These are phyloP conservation scores for Ichthyophthirius multifiliis DNA, from an alignment of 169 alveolate species.

Conservation along the genomic window DNA sequence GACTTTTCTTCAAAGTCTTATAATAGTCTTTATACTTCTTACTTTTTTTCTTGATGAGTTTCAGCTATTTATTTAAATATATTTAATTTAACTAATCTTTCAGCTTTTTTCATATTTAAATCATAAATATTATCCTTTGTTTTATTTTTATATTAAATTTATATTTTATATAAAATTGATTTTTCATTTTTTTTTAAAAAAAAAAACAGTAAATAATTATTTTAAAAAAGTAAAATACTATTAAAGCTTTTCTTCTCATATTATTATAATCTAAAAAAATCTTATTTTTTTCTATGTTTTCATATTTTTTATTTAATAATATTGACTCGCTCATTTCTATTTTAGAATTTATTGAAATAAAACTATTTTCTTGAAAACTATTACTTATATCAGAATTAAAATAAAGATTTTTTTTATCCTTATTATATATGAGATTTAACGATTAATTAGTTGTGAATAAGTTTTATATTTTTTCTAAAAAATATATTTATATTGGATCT, in stretches of 20 bases:
- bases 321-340: background rate
- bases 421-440: background rate
- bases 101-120: background rate
- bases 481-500: constrained; percentile 17
- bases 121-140: background rate
- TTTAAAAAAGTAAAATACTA: too few species aligned
- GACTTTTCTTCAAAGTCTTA: background rate
- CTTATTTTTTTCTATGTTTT: too few species aligned
- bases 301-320: too few species aligned
- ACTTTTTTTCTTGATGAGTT: background rate
- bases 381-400: too few species aligned
- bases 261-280: too few species aligned
- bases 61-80: background rate
- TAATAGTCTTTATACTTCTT: background rate
- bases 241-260: too few species aligned
- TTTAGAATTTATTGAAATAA: too few species aligned
- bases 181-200: background rate
- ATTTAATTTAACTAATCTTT: background rate
- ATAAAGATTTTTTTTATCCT: too few species aligned
- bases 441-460: background rate
- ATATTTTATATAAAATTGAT: background rate
- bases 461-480: constrained; percentile 17
- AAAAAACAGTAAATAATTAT: background rate
- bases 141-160: background rate
- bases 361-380: too few species aligned